Conservation (phyloP, 352 stramenopile genomes). For the Phytophthora litchii region DNA sequence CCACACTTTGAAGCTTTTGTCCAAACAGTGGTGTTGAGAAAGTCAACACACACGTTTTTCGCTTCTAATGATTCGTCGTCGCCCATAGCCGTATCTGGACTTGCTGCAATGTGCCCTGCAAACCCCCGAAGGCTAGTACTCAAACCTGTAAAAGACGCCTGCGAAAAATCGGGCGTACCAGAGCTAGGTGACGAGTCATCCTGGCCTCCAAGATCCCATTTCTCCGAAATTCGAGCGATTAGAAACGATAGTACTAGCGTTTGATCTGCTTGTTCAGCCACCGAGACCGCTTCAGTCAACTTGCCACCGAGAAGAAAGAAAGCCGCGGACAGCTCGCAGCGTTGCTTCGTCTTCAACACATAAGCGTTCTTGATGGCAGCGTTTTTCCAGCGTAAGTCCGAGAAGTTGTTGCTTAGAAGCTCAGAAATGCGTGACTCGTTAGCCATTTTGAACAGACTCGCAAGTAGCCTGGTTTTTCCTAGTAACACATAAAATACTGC, state of each 20-base stretch:
- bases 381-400: slow-evolving; percentile 82
- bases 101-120: slow-evolving; percentile 1
- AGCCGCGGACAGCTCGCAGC: slow-evolving; percentile 76
- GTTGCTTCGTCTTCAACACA: slow-evolving; percentile 87
- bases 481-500: slow-evolving; percentile 88
- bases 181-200: slow-evolving; percentile 16
- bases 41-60: slow-evolving; percentile 60
- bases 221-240: slow-evolving; percentile 77
- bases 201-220: slow-evolving; percentile 64
- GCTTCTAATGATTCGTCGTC: slow-evolving; percentile 20
- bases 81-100: not conserved
- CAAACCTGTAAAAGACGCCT: slow-evolving; percentile 64
- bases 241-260: slow-evolving; percentile 82
- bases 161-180: slow-evolving; percentile 28
- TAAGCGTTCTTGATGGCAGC: slow-evolving; percentile 92
- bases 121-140: slow-evolving; percentile 52
- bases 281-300: slow-evolving; percentile 74
- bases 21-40: slow-evolving; percentile 65
- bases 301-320: slow-evolving; percentile 88
- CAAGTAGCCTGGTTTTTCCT: slow-evolving; percentile 82
- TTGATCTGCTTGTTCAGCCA: slow-evolving; percentile 74
- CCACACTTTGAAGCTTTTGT: slow-evolving; percentile 48
- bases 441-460: slow-evolving; percentile 84
- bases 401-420: slow-evolving; percentile 84
- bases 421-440: slow-evolving; percentile 83